Conservation (phyloP, 169 alveolate genomes). For the Plasmodium adleri region DNA sequence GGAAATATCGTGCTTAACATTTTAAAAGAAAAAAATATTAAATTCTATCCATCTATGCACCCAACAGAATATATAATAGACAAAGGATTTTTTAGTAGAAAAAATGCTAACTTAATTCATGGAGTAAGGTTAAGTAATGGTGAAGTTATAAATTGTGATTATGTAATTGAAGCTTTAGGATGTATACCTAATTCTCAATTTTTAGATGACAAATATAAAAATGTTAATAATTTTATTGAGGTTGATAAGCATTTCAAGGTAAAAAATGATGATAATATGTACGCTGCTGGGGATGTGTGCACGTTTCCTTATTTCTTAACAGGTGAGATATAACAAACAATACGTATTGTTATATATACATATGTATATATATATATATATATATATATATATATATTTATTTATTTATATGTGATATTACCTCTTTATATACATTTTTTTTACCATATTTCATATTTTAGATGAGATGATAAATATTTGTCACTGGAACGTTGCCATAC, state of each 20-base stretch:
- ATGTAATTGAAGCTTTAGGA: slow-evolving; percentile 87
- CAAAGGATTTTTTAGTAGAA: slow-evolving; percentile 15
- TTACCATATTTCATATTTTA: not conserved
- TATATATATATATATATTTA: slow-evolving; percentile 2
- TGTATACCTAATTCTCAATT: slow-evolving; percentile 79
- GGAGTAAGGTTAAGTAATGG: slow-evolving; percentile 81
- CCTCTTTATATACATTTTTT: not conserved
- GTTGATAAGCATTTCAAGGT: slow-evolving; percentile 81
- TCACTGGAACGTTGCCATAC: slow-evolving; percentile 89
- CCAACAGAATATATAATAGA: slow-evolving; percentile 76
- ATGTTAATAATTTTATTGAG: slow-evolving; percentile 73
- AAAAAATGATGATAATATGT: slow-evolving; percentile 81
- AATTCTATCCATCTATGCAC: slow-evolving; percentile 61
- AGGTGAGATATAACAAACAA: slow-evolving; percentile 44
- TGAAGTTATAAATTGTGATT: slow-evolving; percentile 81
- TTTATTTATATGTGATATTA: not conserved
- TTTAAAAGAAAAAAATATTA: slow-evolving; percentile 78
- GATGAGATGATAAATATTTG: slow-evolving; percentile 79
- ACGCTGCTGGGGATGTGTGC: slow-evolving; percentile 86
- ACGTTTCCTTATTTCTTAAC: slow-evolving; percentile 82
- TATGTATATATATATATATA: not conserved
- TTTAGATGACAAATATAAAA: slow-evolving; percentile 77
- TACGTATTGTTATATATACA: not conserved
- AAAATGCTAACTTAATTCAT: slow-evolving; percentile 75
- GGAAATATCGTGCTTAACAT: slow-evolving; percentile 78